Evolutionary conservation across 208 protist genomes (phyloP).

Genomic region (Leishmania amazonensis): DNA sequence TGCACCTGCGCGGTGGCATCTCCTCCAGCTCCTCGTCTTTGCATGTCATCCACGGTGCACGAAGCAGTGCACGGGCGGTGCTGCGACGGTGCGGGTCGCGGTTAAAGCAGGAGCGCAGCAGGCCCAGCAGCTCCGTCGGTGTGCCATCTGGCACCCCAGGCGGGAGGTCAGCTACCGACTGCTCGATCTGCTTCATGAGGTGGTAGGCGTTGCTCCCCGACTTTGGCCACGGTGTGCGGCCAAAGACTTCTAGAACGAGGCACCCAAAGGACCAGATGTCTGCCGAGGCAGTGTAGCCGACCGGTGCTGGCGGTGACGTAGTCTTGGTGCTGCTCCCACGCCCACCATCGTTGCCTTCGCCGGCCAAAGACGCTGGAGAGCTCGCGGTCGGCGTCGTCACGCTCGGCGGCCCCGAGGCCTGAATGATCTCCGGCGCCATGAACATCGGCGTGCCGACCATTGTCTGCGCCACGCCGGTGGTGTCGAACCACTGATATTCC

Average conservation of each 20-base stretch:
- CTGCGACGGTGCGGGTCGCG: conserved; percentile 54
- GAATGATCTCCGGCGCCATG: conserved; percentile 89
- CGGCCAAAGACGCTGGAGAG: background rate
- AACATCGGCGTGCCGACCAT: conserved; percentile 87
- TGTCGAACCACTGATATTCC: conserved; percentile 37
- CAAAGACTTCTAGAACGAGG: conserved; percentile 78
- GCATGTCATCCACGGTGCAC: conserved; percentile 78
- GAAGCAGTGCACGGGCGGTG: conserved; percentile 60
- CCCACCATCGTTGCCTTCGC: background rate
- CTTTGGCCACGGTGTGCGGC: conserved; percentile 63
- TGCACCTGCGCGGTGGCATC: conserved; percentile 28
- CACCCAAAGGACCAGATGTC: conserved; percentile 91
- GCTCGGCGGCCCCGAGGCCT: conserved; percentile 14
- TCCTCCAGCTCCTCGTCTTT: conserved; percentile 60
- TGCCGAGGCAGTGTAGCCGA: conserved; percentile 65
- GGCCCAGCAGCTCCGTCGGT: conserved; percentile 36
- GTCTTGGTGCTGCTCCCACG: background rate
- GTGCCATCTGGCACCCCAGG: conserved; percentile 65
- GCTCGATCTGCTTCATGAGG: conserved; percentile 76
- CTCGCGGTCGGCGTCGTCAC: conserved; percentile 1
- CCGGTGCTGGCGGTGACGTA: background rate
- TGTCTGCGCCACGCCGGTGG: conserved; percentile 54
- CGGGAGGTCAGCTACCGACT: conserved; percentile 52
- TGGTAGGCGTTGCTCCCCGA: conserved; percentile 49
- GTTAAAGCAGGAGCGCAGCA: conserved; percentile 68